Conservation (phyloP, 805 yeast species). For the Candida wancherniae region DNA sequence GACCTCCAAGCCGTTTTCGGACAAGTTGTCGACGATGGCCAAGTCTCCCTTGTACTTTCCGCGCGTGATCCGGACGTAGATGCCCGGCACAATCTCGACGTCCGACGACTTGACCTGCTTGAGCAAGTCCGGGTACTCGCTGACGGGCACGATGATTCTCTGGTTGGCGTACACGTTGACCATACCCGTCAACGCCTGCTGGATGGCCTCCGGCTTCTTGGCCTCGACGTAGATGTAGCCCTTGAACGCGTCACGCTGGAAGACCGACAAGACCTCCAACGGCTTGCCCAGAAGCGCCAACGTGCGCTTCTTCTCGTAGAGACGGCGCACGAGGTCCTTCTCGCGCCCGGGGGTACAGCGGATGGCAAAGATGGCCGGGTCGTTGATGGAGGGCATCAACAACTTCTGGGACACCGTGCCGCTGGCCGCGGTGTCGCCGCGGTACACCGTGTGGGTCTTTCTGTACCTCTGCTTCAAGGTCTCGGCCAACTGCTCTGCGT, state of each 20-base stretch:
- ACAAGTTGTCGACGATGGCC: slow-evolving; percentile 87
- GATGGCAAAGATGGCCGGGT: slow-evolving; percentile 94
- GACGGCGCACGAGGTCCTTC: slow-evolving; percentile 79
- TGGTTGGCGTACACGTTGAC: slow-evolving; percentile 74
- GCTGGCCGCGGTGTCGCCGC: slow-evolving; percentile 69
- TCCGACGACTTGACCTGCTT: slow-evolving; percentile 87
- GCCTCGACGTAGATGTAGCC: slow-evolving; percentile 96
- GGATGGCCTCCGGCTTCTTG: slow-evolving; percentile 85
- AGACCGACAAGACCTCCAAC: slow-evolving; percentile 81
- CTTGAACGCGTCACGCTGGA: slow-evolving; percentile 88
- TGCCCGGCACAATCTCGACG: slow-evolving; percentile 84
- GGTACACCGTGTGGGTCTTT: slow-evolving; percentile 73
- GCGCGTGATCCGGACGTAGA: slow-evolving; percentile 83
- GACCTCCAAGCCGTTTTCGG: slow-evolving; percentile 95
- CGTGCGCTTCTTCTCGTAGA: slow-evolving; percentile 78
- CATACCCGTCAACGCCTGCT: slow-evolving; percentile 81
- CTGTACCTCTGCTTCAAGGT: slow-evolving; percentile 91
- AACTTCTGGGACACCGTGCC: slow-evolving; percentile 83
- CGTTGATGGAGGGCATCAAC: slow-evolving; percentile 90
- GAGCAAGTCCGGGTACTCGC: slow-evolving; percentile 88
- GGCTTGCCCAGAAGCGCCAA: slow-evolving; percentile 70
- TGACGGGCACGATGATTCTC: slow-evolving; percentile 86
- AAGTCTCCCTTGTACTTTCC: slow-evolving; percentile 92
- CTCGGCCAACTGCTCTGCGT: slow-evolving; percentile 90
- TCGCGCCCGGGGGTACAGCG: slow-evolving; percentile 92